These are phyloP conservation scores for Pleomassaria siparia DNA, from an alignment of 2,329 filamentous ascomycete genomes.

Conservation along the genomic window DNA sequence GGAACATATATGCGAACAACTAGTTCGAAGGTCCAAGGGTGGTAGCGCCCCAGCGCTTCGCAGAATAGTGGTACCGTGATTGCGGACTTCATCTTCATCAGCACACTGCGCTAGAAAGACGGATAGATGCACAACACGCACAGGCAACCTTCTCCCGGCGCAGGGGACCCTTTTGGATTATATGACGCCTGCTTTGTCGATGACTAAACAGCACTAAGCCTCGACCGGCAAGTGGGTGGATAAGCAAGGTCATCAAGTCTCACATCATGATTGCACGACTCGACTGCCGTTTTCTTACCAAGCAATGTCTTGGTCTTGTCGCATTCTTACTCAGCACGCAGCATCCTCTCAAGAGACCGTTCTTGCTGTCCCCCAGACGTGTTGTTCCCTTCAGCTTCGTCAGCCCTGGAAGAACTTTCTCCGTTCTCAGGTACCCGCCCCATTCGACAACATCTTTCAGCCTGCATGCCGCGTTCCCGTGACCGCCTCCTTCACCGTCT, in stretches of 20 bases:
- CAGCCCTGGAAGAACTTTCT: neutral
- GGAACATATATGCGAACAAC: neutral
- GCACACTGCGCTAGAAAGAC: neutral
- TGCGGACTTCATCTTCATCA: neutral
- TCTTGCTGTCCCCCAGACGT: constrained; percentile 4
- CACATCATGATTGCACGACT: constrained; percentile 9
- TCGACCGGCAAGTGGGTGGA: constrained; percentile 4
- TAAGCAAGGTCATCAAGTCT: constrained; percentile 17
- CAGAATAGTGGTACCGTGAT: neutral
- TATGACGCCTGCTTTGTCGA: constrained; percentile 6
- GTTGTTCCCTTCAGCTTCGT: neutral
- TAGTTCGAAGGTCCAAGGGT: neutral
- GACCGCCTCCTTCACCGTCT: constrained; percentile 11
- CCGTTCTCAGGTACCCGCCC: neutral
- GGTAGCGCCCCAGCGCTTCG: neutral
- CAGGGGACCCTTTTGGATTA: constrained; percentile 3
- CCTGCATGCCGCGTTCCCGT: constrained; percentile 16
- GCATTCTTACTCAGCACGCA: constrained; percentile 12
- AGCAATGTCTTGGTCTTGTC: constrained; percentile 5
- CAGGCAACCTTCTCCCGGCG: neutral
- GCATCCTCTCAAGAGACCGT: constrained; percentile 4
- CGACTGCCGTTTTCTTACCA: constrained; percentile 4
- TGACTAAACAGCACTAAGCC: constrained; percentile 19
- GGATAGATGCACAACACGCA: neutral
- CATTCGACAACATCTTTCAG: constrained; percentile 5